These are phyloP conservation scores for Podospora fimiseda DNA, from an alignment of 495 filamentous ascomycete genomes.

Conservation along the genomic window DNA sequence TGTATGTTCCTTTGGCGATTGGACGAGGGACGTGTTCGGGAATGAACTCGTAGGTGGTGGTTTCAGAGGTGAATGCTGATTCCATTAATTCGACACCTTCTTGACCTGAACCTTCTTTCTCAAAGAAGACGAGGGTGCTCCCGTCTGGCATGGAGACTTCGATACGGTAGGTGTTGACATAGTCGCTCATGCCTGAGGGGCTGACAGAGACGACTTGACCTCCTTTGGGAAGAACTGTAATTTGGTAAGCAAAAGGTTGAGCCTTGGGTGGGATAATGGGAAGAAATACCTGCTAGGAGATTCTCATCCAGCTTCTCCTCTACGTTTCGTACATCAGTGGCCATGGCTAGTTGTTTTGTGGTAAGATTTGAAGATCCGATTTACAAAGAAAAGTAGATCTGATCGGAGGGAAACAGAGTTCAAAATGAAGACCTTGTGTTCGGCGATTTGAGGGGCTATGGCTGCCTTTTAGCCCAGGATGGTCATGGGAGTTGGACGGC, in stretches of 20 bases:
- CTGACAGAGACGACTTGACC: slow-evolving; percentile 15
- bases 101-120: slow-evolving; percentile 14
- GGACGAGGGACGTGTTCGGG: slow-evolving; percentile 22
- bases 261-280: too few species aligned
- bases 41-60: slow-evolving; percentile 16
- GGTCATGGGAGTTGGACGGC: too few species aligned
- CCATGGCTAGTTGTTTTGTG: slow-evolving; percentile 3
- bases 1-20: slow-evolving; percentile 16
- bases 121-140: slow-evolving; percentile 13
- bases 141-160: slow-evolving; percentile 18
- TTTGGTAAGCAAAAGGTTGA: background rate
- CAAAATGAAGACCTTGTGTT: slow-evolving; percentile 20
- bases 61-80: slow-evolving; percentile 13
- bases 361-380: background rate
- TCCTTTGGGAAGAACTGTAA: slow-evolving; percentile 14
- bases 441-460: background rate
- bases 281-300: slow-evolving; percentile 11
- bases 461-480: background rate
- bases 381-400: slow-evolving; percentile 3
- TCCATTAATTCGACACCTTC: slow-evolving; percentile 9
- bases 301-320: slow-evolving; percentile 13
- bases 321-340: slow-evolving; percentile 14
- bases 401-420: slow-evolving; percentile 10
- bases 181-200: slow-evolving; percentile 17
- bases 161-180: slow-evolving; percentile 17